These are phyloP conservation scores for Guyanaporus albipodus DNA, from an alignment of 768 basidiomycete species.

Conservation along the genomic window DNA sequence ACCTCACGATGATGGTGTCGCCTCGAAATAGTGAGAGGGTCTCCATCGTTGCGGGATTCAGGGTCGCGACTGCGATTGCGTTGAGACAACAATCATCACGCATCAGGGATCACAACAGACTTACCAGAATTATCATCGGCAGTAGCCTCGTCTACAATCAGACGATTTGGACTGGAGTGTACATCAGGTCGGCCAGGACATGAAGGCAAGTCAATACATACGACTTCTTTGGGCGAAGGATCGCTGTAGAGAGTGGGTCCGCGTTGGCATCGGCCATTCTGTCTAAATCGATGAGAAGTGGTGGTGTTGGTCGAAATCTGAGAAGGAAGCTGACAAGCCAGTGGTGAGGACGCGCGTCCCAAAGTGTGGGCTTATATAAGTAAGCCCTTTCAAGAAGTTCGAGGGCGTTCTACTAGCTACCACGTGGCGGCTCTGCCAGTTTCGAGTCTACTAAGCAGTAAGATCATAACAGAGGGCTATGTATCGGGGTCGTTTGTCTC, in stretches of 20 bases:
- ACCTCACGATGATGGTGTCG: slow-evolving; percentile 94
- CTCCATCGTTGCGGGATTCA: slow-evolving; percentile 98
- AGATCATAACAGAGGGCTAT: too few relatives aligned
- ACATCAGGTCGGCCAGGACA: slow-evolving; percentile 14
- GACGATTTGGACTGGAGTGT: slow-evolving; percentile 82
- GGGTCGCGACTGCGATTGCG: slow-evolving; percentile 67
- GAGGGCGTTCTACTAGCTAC: too few relatives aligned
- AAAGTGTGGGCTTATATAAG: too few relatives aligned
- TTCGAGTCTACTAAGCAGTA: too few relatives aligned
- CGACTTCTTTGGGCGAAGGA: slow-evolving; percentile 97
- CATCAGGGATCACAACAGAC: slow-evolving; percentile 16
- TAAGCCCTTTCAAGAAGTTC: too few relatives aligned
- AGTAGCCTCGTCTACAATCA: slow-evolving; percentile 93
- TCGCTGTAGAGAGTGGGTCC: slow-evolving; percentile 85
- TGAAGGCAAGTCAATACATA: slow-evolving; percentile 41
- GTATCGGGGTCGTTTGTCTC: too few relatives aligned
- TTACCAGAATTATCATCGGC: slow-evolving; percentile 94
- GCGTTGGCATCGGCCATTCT: slow-evolving; percentile 81
- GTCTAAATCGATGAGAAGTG: slow-evolving; percentile 4
- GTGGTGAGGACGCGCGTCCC: slow-evolving; percentile 32
- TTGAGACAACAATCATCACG: slow-evolving; percentile 16
- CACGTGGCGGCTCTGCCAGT: too few relatives aligned
- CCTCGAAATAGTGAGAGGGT: slow-evolving; percentile 89
- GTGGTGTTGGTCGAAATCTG: slow-evolving; percentile 9
- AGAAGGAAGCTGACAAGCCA: slow-evolving; percentile 7